A percentile compares a stretch with the other conserved stretches of the same genome.
phyloP scores from a whole-genome alignment of 1,284 basidiomycete genomes.

The Trichosporon sp. region DNA sequence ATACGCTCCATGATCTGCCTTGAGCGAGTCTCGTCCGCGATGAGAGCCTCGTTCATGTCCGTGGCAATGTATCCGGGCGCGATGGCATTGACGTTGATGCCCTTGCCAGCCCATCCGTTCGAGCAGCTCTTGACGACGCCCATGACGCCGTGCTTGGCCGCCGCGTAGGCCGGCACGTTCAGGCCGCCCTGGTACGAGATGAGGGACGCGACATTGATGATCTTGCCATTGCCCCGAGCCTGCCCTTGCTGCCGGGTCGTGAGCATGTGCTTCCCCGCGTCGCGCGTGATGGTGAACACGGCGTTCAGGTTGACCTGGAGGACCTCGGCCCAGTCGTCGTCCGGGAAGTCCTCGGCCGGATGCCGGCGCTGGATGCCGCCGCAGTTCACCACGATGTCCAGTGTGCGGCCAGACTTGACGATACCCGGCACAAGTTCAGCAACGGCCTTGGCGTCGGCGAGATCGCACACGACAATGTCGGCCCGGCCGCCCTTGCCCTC shows the following conservation, averaged over 20 bases:
- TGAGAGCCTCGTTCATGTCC: slow-evolving; percentile 54
- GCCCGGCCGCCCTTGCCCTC: slow-evolving; percentile 5
- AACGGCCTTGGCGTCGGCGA: slow-evolving; percentile 63
- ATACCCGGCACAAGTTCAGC: slow-evolving; percentile 57
- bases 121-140: slow-evolving; percentile 58
- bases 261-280: slow-evolving; percentile 50
- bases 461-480: slow-evolving; percentile 63
- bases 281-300: slow-evolving; percentile 49
- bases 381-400: slow-evolving; percentile 88
- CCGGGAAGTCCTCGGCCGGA: slow-evolving; percentile 72
- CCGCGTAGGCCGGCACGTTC: slow-evolving; percentile 84
- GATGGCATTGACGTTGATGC: slow-evolving; percentile 82
- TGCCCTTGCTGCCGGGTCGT: slow-evolving; percentile 34
- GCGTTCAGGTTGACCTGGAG: slow-evolving; percentile 50
- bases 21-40: slow-evolving; percentile 49
- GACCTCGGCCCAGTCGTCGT: slow-evolving; percentile 85
- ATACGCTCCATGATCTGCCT: slow-evolving; percentile 89
- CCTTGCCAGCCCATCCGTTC: slow-evolving; percentile 70
- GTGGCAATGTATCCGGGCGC: slow-evolving; percentile 89
- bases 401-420: slow-evolving; percentile 55
- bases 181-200: slow-evolving; percentile 57
- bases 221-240: slow-evolving; percentile 43
- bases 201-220: slow-evolving; percentile 50
- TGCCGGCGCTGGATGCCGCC: slow-evolving; percentile 87
- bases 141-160: slow-evolving; percentile 77